A percentile compares a stretch with the other conserved stretches of the same genome.
Evolutionary conservation across 2,329 filamentous ascomycete genomes (phyloP).

Genomic region (Exophiala aquamarina): DNA sequence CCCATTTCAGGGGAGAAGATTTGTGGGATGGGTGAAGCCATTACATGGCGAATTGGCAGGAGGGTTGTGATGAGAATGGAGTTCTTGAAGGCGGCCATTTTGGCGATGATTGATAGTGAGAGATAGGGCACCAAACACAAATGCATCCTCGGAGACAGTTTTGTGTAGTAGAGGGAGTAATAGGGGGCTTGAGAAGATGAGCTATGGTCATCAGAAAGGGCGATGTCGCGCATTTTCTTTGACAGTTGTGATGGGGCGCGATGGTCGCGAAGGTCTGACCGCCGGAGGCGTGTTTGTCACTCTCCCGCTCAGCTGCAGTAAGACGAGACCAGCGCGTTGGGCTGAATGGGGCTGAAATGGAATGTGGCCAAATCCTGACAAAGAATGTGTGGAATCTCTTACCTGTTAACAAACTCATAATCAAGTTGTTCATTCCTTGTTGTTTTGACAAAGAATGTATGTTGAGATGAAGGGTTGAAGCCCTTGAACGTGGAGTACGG

Average conservation of each 20-base stretch:
- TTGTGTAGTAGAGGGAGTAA: neutral
- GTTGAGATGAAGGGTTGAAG: no score
- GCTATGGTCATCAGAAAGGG: no score
- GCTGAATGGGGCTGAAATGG: constrained; percentile 1
- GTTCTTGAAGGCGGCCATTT: neutral
- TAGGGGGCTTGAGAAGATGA: no score
- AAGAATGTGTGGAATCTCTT: no score
- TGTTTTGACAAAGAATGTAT: no score
- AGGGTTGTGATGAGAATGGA: constrained; percentile 1
- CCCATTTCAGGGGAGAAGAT: constrained; percentile 11
- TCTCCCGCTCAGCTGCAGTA: neutral
- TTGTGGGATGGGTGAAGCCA: constrained; percentile 11
- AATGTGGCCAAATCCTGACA: neutral
- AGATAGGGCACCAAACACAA: neutral
- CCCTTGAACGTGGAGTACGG: no score
- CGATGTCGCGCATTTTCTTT: neutral
- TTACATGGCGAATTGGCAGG: neutral
- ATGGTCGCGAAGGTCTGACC: neutral
- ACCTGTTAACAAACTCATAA: no score
- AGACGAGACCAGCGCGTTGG: no score
- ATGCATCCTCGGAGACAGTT: neutral
- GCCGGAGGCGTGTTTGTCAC: neutral
- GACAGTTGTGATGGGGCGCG: constrained; percentile 3
- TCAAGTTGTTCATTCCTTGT: no score
- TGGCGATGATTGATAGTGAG: neutral